Conservation (phyloP, 2,329 filamentous ascomycete genomes). For the Fusarium sp. region DNA sequence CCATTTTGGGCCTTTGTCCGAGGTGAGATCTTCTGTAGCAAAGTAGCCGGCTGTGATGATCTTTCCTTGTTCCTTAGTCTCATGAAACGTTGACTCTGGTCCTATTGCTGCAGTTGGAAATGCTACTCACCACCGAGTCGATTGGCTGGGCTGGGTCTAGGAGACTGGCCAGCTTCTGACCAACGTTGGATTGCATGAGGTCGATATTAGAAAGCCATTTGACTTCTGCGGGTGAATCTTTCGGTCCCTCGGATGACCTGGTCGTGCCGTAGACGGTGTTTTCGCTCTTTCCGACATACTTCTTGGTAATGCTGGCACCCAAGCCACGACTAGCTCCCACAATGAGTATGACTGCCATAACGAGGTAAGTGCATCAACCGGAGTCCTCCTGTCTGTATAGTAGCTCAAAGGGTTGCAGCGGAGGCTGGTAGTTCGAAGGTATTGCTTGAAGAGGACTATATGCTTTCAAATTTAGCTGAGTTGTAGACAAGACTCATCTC, state of each 20-base stretch:
- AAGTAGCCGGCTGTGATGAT: slow-evolving; percentile 79
- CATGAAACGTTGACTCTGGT: background rate
- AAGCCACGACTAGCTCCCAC: slow-evolving; percentile 77
- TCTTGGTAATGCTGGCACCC: slow-evolving; percentile 69
- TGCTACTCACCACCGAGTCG: slow-evolving; percentile 56
- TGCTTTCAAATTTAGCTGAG: background rate
- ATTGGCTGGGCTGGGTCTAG: slow-evolving; percentile 55
- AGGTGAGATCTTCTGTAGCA: slow-evolving; percentile 69
- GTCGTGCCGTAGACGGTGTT: slow-evolving; percentile 71
- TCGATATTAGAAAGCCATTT: slow-evolving; percentile 71
- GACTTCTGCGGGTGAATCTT: slow-evolving; percentile 56
- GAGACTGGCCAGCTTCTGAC: slow-evolving; percentile 59
- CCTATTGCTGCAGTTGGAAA: background rate
- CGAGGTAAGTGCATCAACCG: background rate
- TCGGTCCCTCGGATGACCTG: slow-evolving; percentile 59
- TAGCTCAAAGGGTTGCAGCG: background rate
- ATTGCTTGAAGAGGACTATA: background rate
- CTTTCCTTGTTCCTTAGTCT: slow-evolving; percentile 48
- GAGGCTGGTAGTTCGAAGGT: background rate
- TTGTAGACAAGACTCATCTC: background rate
- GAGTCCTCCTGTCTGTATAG: background rate
- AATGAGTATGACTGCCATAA: slow-evolving; percentile 67
- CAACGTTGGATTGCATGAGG: slow-evolving; percentile 61
- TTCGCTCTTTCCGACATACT: slow-evolving; percentile 62
- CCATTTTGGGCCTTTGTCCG: slow-evolving; percentile 69